Base-by-base conservation (phyloP, 2,329 filamentous ascomycete species). In the Claviceps pazoutovae region DNA sequence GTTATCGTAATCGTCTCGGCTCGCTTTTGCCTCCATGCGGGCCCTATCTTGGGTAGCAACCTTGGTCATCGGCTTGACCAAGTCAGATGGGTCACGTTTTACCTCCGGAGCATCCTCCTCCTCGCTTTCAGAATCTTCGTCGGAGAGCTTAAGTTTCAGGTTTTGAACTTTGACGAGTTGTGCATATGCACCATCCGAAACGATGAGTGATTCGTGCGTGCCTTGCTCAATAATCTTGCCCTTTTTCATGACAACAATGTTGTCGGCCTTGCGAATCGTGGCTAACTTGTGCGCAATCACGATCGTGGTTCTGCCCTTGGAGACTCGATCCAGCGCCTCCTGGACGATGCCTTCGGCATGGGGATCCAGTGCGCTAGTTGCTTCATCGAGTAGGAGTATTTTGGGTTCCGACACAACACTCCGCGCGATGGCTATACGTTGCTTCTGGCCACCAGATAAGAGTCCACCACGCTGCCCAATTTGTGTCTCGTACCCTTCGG, bases 301-400 rank as follows among this genome's bases (percentile, higher is more conserved):
- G 64, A 96, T 95, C 3, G 90, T 96, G 0, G 90, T 96, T 66
- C 90, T 93, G 61, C 85, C 84, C 34, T 95, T 80, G 21, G 95
- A 76, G 41, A 80, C 80, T 57, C 79, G 81, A 5, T 79, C 79
- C 2, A 96, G 74, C 2, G 90, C 90, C 58, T 84, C 80, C 66
- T 96, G 95, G 54, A 96, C 90, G 2, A 95, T 78, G 0, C 88
- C 94, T 67, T 96, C 90, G 0, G 86, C 91, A 66, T 95, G 90
- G 17, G 90, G 89, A 63, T 96, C 90, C 14, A 96, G 76, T 0
- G 90, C 90, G 7, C 86, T 93, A 0, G 90, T 96, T 16, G 90
- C 85, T 74, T 96, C 91, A 63, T 96, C 90, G 1, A 96, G 78
- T 53, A 96, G 91, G 34, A 96, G 73, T 56, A 96, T 94, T 66